Base-by-base conservation (phyloP, 1,284 basidiomycete species). In the Malassezia sympodialis region DNA sequence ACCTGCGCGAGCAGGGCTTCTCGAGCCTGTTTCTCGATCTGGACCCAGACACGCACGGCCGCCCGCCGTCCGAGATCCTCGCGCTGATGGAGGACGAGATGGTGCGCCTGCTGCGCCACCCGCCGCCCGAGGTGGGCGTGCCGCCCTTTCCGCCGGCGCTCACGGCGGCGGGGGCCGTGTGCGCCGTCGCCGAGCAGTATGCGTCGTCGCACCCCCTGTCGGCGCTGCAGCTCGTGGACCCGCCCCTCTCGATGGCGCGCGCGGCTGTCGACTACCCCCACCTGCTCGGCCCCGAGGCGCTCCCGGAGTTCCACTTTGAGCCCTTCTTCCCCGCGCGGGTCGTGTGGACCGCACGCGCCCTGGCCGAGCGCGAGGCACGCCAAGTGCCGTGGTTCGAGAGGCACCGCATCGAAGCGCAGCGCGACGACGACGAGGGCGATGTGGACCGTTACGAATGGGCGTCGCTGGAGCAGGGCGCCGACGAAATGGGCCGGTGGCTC, bases 171-270 rank as follows among this genome's bases (percentile, higher is more conserved):
- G 64, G 63, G 0, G 58, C 61, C 0, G 59, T 59, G 2, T 51
- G 62, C 3, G 44, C 66, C 11, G 56, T 68, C 4, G 68, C 69
- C 1, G 67, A 72, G 52, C 53, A 58, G 8, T 72, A 72, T 37
- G 68, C 65, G 21, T 68, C 68, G 19, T 72, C 69, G 15, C 56
- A 67, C 8, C 64, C 68, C 2, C 57, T 72, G 4, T 60, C 65
- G 11, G 68, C 66, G 4, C 42, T 72, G 2, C 63, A 68, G 31
- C 60, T 72, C 14, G 24, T 72, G 28, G 60, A 70, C 32, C 69
- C 69, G 12, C 66, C 69, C 0, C 56, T 70, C 41, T 62, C 54
- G 48, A 65, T 64, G 42, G 31, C 41, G 14, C 41, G 56, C 12
- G 59, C 59, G 8, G 37, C 39, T n/a, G 17, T 48, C 26, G 28